Evolutionary conservation across 441 rosid species (phyloP), one percentile per base, ranked within the genome.

Genomic region (Euphorbia corollata): DNA sequence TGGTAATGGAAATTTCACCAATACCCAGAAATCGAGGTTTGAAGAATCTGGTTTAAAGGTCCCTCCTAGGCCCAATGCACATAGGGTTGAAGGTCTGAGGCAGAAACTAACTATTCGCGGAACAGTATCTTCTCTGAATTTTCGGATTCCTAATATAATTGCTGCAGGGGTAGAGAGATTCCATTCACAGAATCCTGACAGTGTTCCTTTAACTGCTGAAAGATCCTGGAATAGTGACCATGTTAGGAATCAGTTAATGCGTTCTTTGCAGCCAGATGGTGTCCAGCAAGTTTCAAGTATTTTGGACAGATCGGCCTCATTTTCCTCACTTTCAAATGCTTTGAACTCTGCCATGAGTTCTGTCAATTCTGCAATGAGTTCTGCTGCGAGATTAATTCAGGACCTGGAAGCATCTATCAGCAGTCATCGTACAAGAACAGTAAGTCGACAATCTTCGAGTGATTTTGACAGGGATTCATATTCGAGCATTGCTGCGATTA

Each of bases 11-110:
- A 77, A 72, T 64, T 68, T 53, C 59, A 20, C 58, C 32, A 47
- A 27, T 34, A 19, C n/a, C 56, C 43, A 36, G 58, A 75, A 71
- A 68, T 39, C 68, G 8, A 79, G 74, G 75, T 73, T 43, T 0
- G 73, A 81, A 59, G 83, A 79, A 22, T 73, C 77, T 48, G 79
- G 71, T 63, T 58, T 78, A 30, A 56, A 41, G 75, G 62, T 83
- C 56, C 92, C 92, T 69, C 80, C 80, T 16, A 78, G 92, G 65
- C 92, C 92, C 18, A 64, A 56, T 50, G 87, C 89, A 7, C 81
- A 68, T 20, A 75, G 92, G 77, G 72, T 83, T 5, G 87, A 87
- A 64, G 83, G 84, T 62, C 32, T 71, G 59, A 77, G 89, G 73
- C 89, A 80, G 61, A 78, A 77, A 78, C 71, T 78, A n/a, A 27